phyloP scores from a whole-genome alignment of 805 yeast genomes.

The Peterozyma toletana region DNA sequence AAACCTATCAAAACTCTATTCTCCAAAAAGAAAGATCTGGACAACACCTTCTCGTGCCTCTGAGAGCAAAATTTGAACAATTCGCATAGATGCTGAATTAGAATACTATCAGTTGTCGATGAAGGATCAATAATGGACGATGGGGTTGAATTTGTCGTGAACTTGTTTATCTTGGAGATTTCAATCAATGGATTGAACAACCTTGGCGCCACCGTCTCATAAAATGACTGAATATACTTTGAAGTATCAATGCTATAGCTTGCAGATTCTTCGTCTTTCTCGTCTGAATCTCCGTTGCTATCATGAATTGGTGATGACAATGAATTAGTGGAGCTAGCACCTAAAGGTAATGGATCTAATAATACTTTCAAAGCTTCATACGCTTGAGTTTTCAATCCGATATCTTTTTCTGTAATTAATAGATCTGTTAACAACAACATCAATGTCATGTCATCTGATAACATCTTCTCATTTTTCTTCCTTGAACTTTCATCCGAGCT shows the following conservation, averaged over 20 bases:
- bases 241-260: conserved; percentile 3
- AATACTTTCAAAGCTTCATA: conserved; percentile 75
- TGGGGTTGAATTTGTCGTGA: conserved; percentile 1
- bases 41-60: conserved; percentile 50
- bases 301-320: not conserved
- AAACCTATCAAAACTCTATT: conserved; percentile 53
- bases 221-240: conserved; percentile 50
- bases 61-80: conserved; percentile 59
- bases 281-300: conserved; percentile 10
- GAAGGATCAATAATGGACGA: conserved; percentile 14
- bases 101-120: conserved; percentile 26
- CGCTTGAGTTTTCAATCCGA: conserved; percentile 75
- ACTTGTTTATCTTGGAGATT: conserved; percentile 6
- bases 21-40: conserved; percentile 58
- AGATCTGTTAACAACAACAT: conserved; percentile 49
- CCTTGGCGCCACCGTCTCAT: conserved; percentile 31
- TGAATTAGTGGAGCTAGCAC: conserved; percentile 4
- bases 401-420: conserved; percentile 52
- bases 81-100: conserved; percentile 61
- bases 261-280: not conserved
- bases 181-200: conserved; percentile 20
- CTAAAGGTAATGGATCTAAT: conserved; percentile 42
- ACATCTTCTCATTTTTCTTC: conserved; percentile 6
- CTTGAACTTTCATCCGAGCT: not conserved
- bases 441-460: conserved; percentile 53